Base-by-base conservation (phyloP, 202 grass and related monocot genomes). In the Panicum hallii region DNA sequence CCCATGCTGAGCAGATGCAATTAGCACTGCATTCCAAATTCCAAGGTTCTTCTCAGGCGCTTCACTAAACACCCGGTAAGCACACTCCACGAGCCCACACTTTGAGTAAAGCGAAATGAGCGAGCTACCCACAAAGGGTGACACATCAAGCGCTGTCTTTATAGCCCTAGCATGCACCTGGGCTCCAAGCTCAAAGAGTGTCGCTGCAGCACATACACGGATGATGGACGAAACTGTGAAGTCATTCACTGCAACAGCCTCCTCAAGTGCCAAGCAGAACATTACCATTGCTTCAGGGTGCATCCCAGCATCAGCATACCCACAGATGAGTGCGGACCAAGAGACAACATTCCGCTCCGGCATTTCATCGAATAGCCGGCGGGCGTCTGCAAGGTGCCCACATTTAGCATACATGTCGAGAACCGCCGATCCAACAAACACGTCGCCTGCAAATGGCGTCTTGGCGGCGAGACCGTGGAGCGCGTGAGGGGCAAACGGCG, bases 391-490 rank as follows among this genome's bases (percentile, higher is more conserved):
- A 3, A 96, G 70, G 67, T 88, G 87, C 1, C 71, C 79, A 52
- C 93, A 92, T 84, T 96, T 96, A 6, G 90, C 84, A 48, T 99
- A 99, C 93, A 92, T 92, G 75, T 94, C 93, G 12, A 96, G 75
- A 12, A 96, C 38, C 14, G 93, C 86, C 30, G 97, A 95, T 19
- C 85, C 32, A 22, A 99, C 93, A 9, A 96, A 99, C 72, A 96
- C 93, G 60, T 92, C 93, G 30, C 42, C 61, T 0, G 84, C 70
- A 79, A 94, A 94, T 7, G 91, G 91, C 16, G 91, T 89, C 80
- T 92, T 99, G 43, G 80, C 84, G 16, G 97, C 76, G 17, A 99
- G 75, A 16, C 82, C 93, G 76, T 99, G 96, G 49, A 99, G 86
- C 0, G 89, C 86, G 2, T 87, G 84, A 57, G 92, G 76, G 11